Conservation (phyloP, 2,329 filamentous ascomycete species). For the Aspergillus piperis region DNA sequence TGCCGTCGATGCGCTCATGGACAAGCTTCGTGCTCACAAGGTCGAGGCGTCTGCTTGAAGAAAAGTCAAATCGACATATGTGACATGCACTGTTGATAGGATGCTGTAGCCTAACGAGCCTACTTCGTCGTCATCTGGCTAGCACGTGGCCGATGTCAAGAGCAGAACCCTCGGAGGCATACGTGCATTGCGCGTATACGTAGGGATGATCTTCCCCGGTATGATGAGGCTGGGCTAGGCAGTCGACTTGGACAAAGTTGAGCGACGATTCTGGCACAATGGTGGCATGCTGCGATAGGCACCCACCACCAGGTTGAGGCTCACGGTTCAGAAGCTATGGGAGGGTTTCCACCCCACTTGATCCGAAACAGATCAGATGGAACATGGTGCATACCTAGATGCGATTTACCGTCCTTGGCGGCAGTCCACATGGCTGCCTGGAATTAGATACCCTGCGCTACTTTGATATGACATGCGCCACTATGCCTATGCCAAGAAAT, state of each 20-base stretch:
- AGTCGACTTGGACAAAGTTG: background rate
- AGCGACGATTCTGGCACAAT: background rate
- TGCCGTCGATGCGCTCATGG: conserved; percentile 73
- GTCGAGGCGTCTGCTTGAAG: conserved; percentile 30
- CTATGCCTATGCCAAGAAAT: background rate
- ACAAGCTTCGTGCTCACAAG: conserved; percentile 58
- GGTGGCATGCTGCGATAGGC: background rate
- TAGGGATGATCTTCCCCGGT: background rate
- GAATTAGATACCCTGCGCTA: background rate
- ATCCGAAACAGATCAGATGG: background rate
- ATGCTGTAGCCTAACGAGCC: background rate
- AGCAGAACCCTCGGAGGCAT: background rate
- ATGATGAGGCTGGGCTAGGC: background rate
- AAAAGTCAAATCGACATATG: conserved; percentile 1
- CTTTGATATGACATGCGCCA: background rate
- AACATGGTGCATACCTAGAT: background rate
- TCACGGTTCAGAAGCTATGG: background rate
- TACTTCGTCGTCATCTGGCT: background rate
- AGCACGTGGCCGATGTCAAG: background rate
- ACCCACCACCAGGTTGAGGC: background rate
- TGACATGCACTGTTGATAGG: background rate
- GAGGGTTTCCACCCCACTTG: background rate
- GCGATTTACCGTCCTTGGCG: background rate
- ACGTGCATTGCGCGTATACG: background rate
- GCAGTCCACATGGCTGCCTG: background rate